These are phyloP conservation scores for Arabidopsis arenosa DNA, from an alignment of 345 rosid genomes.

Conservation along the genomic window DNA sequence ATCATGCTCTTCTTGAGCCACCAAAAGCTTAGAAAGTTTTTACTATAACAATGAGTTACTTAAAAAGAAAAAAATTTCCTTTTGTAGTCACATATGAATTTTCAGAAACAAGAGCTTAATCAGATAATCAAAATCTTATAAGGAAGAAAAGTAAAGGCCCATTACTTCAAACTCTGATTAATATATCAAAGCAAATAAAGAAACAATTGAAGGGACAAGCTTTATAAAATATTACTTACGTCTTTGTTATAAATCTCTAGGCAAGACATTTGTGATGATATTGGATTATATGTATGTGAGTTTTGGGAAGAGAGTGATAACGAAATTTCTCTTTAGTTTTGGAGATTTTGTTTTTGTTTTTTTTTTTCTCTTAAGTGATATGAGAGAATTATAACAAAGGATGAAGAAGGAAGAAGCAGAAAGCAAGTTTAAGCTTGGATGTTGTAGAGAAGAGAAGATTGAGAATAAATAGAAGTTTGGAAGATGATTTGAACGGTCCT, in stretches of 20 bases:
- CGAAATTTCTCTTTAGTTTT: neutral
- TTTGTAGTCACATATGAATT: slow-evolving; percentile 13
- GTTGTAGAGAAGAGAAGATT: slow-evolving; percentile 40
- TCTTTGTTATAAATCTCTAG: slow-evolving; percentile 57
- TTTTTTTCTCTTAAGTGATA: slow-evolving; percentile 7
- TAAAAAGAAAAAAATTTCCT: neutral
- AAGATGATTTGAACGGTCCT: slow-evolving; percentile 54
- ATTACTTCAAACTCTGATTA: neutral
- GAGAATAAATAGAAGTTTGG: slow-evolving; percentile 58
- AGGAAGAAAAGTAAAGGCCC: slow-evolving; percentile 6
- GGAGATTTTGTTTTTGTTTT: neutral
- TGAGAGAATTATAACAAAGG: slow-evolving; percentile 35
- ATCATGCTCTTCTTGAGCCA: slow-evolving; percentile 43
- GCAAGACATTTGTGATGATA: slow-evolving; percentile 46
- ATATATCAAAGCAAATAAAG: neutral
- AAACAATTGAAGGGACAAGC: slow-evolving; percentile 3
- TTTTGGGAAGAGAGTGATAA: slow-evolving; percentile 24
- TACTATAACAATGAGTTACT: neutral
- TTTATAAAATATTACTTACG: slow-evolving; percentile 46
- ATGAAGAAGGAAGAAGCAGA: slow-evolving; percentile 38
- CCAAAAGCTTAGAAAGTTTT: slow-evolving; percentile 6
- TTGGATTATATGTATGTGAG: slow-evolving; percentile 4
- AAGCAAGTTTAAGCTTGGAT: slow-evolving; percentile 42
- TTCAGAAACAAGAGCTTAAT: slow-evolving; percentile 5
- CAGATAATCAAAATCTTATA: slow-evolving; percentile 5